Conservation (phyloP, 202 grass and related monocot species). For the Dendrocalamus latiflorus region DNA sequence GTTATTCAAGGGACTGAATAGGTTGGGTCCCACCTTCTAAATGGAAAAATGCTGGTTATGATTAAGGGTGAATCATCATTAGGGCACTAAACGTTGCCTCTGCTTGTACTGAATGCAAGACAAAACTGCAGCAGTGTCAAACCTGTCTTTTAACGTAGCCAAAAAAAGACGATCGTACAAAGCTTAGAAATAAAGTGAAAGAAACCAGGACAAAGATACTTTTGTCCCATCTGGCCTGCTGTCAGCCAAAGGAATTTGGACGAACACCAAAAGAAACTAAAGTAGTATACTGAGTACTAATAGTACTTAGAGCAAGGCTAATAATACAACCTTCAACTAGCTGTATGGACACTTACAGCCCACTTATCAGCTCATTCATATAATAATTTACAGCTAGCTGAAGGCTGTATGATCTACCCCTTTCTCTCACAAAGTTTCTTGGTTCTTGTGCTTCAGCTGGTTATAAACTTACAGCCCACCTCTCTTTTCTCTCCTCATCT, state of each 20-base stretch:
- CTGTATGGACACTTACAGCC: too few species aligned
- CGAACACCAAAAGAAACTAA: background rate
- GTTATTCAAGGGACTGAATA: background rate
- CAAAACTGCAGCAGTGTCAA: conserved; percentile 19
- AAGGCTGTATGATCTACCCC: too few species aligned
- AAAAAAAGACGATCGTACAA: background rate
- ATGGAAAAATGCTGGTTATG: conserved; percentile 14
- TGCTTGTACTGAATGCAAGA: background rate
- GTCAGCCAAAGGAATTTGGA: background rate
- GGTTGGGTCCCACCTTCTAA: background rate
- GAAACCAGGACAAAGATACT: background rate
- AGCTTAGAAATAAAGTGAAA: background rate
- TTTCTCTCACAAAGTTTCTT: too few species aligned
- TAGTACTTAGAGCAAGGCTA: too few species aligned
- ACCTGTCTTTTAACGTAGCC: background rate
- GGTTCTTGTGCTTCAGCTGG: too few species aligned
- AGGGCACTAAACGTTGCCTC: background rate
- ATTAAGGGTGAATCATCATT: conserved; percentile 18
- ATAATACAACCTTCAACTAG: too few species aligned
- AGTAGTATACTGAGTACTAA: background rate
- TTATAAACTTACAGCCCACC: too few species aligned
- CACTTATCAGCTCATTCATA: too few species aligned
- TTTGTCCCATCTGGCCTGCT: conserved; percentile 3
- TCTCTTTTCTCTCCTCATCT: too few species aligned
- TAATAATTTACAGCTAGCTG: too few species aligned